Evolutionary conservation across 331 rosid species (phyloP).

Genomic region (Pyracantha coccinea): DNA sequence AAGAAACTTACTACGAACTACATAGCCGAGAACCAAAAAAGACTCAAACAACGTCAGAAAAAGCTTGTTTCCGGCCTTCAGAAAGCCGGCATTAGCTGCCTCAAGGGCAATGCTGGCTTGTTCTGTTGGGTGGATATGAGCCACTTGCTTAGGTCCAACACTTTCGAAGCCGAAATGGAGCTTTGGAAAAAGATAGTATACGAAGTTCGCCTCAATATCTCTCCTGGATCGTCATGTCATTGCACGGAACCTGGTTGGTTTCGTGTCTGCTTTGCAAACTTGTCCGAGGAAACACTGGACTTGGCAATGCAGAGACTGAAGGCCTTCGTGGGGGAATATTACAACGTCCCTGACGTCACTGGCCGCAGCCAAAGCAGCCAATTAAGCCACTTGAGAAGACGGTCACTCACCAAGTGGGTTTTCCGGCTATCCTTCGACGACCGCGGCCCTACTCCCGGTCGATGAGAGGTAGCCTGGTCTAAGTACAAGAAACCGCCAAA

Average conservation of each 20-base stretch:
- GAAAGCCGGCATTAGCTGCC: constrained; percentile 57
- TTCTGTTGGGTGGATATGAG: constrained; percentile 98
- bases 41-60: constrained; percentile 53
- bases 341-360: constrained; percentile 1
- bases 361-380: constrained; percentile 6
- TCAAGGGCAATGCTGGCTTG: constrained; percentile 72
- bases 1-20: constrained; percentile 63
- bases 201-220: constrained; percentile 70
- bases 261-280: constrained; percentile 82
- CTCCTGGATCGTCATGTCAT: constrained; percentile 90
- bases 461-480: constrained; percentile 55
- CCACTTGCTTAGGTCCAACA: constrained; percentile 48
- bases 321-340: constrained; percentile 37
- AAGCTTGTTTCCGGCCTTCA: constrained; percentile 49
- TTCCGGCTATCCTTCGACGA: constrained; percentile 71
- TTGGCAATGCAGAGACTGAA: constrained; percentile 62
- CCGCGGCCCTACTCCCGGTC: constrained; percentile 29
- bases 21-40: constrained; percentile 54
- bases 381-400: constrained; percentile 32
- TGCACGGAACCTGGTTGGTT: constrained; percentile 96
- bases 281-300: constrained; percentile 61
- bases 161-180: constrained; percentile 77
- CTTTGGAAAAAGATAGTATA: constrained; percentile 82
- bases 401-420: constrained; percentile 74
- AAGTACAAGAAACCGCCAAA: background rate